Conservation (phyloP, 257 asterid species). For the Solanum dulcamara region DNA sequence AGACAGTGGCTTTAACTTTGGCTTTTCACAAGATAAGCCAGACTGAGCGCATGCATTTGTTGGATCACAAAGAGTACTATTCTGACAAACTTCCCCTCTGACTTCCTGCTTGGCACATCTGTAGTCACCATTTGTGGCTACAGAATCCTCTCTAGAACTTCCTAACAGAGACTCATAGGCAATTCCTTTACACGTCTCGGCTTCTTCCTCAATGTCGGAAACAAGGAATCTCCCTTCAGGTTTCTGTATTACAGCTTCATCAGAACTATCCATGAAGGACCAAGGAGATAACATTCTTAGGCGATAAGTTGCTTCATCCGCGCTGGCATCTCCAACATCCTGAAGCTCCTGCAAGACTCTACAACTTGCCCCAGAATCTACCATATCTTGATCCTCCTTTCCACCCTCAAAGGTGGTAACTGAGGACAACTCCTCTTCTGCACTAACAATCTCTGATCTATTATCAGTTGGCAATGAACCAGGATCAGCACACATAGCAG, state of each 20-base stretch:
- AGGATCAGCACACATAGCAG: constrained; percentile 14
- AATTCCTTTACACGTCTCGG: not conserved
- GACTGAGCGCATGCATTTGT: constrained; percentile 2
- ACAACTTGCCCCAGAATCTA: constrained; percentile 13
- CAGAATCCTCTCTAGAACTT: constrained; percentile 7
- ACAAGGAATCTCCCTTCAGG: not conserved
- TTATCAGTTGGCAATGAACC: constrained; percentile 17
- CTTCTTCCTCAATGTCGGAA: constrained; percentile 16
- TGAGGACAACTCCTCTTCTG: constrained; percentile 12
- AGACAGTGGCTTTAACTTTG: not conserved
- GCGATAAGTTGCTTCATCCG: constrained; percentile 10
- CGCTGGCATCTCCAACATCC: not conserved
- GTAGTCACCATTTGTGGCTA: constrained; percentile 3
- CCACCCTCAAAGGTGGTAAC: constrained; percentile 11
- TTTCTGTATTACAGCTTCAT: not conserved
- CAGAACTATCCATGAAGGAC: not conserved
- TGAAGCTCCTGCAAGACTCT: constrained; percentile 20
- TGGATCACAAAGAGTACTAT: not conserved
- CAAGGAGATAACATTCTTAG: not conserved
- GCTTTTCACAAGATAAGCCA: not conserved
- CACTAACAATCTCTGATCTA: constrained; percentile 2
- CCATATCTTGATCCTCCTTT: constrained; percentile 10
- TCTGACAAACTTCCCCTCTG: not conserved
- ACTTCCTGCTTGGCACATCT: constrained; percentile 6
- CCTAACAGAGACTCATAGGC: not conserved